phyloP scores from a whole-genome alignment of 345 rosid genomes.

The Populus tremula region DNA sequence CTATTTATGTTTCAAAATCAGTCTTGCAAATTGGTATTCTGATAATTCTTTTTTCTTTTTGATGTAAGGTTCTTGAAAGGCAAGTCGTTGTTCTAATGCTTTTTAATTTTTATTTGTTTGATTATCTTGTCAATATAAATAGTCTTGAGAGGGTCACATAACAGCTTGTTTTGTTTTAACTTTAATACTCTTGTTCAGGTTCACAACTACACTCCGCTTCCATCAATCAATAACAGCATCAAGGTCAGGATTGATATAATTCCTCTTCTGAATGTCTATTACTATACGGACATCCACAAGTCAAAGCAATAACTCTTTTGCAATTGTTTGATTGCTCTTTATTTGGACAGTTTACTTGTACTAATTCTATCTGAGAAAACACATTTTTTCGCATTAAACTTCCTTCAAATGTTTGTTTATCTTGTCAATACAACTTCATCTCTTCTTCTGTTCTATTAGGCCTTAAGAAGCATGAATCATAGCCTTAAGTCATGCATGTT shows the following conservation, averaged over 20 bases:
- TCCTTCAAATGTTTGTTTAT: not conserved
- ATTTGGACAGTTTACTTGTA: not conserved
- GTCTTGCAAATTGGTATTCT: too few relatives aligned
- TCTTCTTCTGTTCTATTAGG: not conserved
- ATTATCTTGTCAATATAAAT: not conserved
- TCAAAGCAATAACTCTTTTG: not conserved
- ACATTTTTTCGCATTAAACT: not conserved
- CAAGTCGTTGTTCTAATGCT: too few relatives aligned
- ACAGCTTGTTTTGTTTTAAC: not conserved
- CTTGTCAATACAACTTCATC: not conserved
- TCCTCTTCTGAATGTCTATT: not conserved
- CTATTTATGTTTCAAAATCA: too few relatives aligned
- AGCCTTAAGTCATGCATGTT: too few relatives aligned
- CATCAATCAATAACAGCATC: constrained; percentile 87
- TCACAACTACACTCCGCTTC: constrained; percentile 69
- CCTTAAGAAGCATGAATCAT: not conserved
- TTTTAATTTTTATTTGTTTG: too few relatives aligned
- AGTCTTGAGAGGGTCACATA: not conserved
- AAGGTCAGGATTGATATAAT: constrained; percentile 48
- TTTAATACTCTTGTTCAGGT: constrained; percentile 50
- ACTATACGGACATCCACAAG: not conserved
- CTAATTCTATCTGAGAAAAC: not conserved
- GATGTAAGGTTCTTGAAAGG: too few relatives aligned
- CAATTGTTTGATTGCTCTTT: not conserved
- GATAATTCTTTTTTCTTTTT: too few relatives aligned